Conservation (phyloP, 345 rosid species). For the Populus deltoides region DNA sequence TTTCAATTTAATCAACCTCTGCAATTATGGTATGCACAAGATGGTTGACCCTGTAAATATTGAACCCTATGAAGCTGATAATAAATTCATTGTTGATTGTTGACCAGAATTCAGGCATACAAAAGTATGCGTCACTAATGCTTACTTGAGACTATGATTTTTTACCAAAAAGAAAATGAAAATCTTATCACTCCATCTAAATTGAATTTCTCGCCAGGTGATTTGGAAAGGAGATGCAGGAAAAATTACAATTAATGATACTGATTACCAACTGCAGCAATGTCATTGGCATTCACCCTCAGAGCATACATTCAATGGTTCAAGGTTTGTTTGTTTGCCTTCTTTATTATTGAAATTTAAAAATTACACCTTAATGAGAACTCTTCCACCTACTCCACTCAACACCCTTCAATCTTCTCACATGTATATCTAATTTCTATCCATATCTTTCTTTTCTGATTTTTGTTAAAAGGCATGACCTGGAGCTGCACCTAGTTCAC, state of each 20-base stretch:
- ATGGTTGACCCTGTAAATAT: not conserved
- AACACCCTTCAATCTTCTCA: not conserved
- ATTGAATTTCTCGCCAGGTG: slow-evolving; percentile 35
- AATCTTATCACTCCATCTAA: not conserved
- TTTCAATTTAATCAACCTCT: not conserved
- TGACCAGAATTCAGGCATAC: not conserved
- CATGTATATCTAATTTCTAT: not conserved
- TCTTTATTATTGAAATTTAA: not conserved
- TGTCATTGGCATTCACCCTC: slow-evolving; percentile 77
- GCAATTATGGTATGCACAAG: not conserved
- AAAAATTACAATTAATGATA: slow-evolving; percentile 42
- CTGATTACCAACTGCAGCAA: slow-evolving; percentile 41
- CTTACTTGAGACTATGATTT: not conserved
- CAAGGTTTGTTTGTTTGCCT: slow-evolving; percentile 33
- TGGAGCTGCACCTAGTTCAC: slow-evolving; percentile 76
- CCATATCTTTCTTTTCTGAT: too few relatives aligned
- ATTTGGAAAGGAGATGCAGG: slow-evolving; percentile 72
- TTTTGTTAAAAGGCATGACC: slow-evolving; percentile 28
- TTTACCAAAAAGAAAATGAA: too few relatives aligned
- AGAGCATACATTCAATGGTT: slow-evolving; percentile 58
- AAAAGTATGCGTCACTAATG: not conserved
- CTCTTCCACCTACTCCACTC: not conserved
- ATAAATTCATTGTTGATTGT: not conserved
- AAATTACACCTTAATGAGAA: not conserved
- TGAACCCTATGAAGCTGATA: not conserved